A percentile compares a stretch with the other conserved stretches of the same genome.
phyloP scores from a whole-genome alignment of 805 yeast species.

The Yarrowia sp. region DNA sequence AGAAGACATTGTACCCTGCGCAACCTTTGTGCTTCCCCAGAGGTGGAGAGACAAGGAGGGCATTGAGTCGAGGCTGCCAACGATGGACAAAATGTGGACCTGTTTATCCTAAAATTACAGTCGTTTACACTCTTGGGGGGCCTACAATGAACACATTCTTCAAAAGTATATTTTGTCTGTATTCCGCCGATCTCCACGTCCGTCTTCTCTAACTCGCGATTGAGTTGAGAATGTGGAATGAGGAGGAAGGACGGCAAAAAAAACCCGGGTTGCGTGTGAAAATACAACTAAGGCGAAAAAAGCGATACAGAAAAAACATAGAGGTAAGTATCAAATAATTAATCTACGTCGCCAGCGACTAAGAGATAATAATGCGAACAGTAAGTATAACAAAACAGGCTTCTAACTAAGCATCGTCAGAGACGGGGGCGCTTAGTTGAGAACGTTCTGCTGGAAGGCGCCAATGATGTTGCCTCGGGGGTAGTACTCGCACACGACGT shows the following conservation, averaged over 20 bases:
- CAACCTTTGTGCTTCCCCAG: not conserved
- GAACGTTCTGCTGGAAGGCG: conserved; percentile 32
- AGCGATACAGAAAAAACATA: not conserved
- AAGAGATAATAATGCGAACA: conserved; percentile 18
- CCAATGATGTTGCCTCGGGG: conserved; percentile 63
- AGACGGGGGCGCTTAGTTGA: too few relatives aligned
- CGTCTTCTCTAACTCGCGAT: not conserved
- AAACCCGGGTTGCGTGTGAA: not conserved
- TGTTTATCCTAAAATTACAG: too few relatives aligned
- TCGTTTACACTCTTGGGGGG: too few relatives aligned
- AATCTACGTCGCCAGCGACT: conserved; percentile 26
- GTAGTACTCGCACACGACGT: conserved; percentile 71
- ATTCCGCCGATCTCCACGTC: not conserved
- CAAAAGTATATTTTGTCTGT: not conserved
- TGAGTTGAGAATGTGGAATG: not conserved
- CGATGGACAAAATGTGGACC: too few relatives aligned
- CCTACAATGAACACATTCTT: not conserved
- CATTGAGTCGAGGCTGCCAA: too few relatives aligned
- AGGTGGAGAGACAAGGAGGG: not conserved
- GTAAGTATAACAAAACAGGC: not conserved
- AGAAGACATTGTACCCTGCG: not conserved
- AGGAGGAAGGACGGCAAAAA: not conserved
- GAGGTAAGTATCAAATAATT: conserved; percentile 9
- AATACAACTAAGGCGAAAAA: conserved; percentile 3
- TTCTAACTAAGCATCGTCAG: too few relatives aligned